Evolutionary conservation across 768 basidiomycete genomes (phyloP), one percentile per base, ranked within the genome.

Genomic region (Hirschioporus abietinus): DNA sequence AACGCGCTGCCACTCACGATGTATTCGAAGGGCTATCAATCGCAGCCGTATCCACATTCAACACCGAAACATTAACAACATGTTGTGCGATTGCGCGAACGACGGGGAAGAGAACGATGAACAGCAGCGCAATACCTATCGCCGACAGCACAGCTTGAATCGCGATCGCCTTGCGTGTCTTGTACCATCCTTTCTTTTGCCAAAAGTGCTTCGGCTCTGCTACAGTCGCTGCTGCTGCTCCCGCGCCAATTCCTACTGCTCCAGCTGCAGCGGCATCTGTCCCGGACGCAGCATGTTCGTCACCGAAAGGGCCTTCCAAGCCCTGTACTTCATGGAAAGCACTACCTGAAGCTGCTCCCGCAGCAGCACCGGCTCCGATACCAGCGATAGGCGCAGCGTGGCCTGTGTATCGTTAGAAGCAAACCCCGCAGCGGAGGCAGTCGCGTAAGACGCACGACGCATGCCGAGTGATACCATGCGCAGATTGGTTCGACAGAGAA

Each of bases 21-120:
- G 74, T 75, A 68, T 90, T 90, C n/a, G 78, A 72, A 6, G 89
- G 84, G 20, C 76, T 77, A 0, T 78, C 78, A 66, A 90, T 88
- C 18, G 76, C 74, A 8, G 84, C 87, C 27, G 72, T 72, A 27
- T 86, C 78, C 59, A 91, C 78, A 65, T 86, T 79, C 35, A 91
- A 77, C 24, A 79, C 80, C 35, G 84, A 76, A 42, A 79, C 78
- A 66, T 89, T 85, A 18, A 91, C 82, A 57, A 91, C 83, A 58
- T 86, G 80, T 69, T 89, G 88, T 23, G 84, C 81, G 69, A 90
- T 88, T 60, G 88, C 88, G 63, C 76, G 82, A 66, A 91, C 79
- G 65, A 91, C 86, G 7, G 89, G 89, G 74, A 85, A 91, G 25
- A 91, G 74, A 12, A 90, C 61, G 68, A 91, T 83, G 75, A 91